phyloP scores from a whole-genome alignment of 2,329 filamentous ascomycete species.

The Fulvia fulva region DNA sequence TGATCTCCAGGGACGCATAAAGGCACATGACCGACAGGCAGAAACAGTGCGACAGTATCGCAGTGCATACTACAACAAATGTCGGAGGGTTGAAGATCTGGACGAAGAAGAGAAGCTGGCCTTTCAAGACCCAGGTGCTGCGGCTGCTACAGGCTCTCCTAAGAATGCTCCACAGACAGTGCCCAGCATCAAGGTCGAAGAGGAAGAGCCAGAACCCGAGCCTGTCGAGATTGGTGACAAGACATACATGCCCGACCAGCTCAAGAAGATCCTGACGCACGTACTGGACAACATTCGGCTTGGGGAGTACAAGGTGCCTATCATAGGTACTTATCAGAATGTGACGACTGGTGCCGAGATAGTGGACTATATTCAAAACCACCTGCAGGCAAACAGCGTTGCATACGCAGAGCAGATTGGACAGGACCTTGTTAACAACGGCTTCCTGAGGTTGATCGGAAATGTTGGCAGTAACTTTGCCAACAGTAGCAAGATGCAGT shows the following conservation, averaged over 20 bases:
- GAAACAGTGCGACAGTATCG: slow-evolving; percentile 88
- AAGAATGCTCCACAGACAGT: slow-evolving; percentile 51
- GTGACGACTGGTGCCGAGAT: slow-evolving; percentile 89
- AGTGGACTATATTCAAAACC: slow-evolving; percentile 87
- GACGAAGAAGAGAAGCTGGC: slow-evolving; percentile 98
- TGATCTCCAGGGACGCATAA: slow-evolving; percentile 84
- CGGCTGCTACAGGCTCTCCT: slow-evolving; percentile 45
- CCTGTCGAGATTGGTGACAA: slow-evolving; percentile 88
- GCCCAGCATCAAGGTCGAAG: slow-evolving; percentile 79
- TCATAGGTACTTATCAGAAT: slow-evolving; percentile 91
- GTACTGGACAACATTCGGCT: slow-evolving; percentile 84
- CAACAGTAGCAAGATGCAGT: slow-evolving; percentile 95
- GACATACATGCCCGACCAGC: slow-evolving; percentile 74
- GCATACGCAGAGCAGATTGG: slow-evolving; percentile 92
- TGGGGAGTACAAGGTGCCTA: slow-evolving; percentile 89
- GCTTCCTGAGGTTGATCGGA: slow-evolving; percentile 84
- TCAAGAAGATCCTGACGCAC: slow-evolving; percentile 84
- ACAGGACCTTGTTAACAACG: slow-evolving; percentile 81
- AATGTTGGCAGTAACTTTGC: slow-evolving; percentile 94
- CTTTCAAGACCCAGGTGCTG: slow-evolving; percentile 74
- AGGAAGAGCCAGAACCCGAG: slow-evolving; percentile 70
- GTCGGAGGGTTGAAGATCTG: slow-evolving; percentile 87
- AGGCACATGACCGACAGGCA: slow-evolving; percentile 86
- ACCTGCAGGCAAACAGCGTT: slow-evolving; percentile 78
- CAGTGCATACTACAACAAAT: slow-evolving; percentile 98